Conservation (phyloP, 2,329 filamentous ascomycete species). For the Hirsutella rhossiliensis region DNA sequence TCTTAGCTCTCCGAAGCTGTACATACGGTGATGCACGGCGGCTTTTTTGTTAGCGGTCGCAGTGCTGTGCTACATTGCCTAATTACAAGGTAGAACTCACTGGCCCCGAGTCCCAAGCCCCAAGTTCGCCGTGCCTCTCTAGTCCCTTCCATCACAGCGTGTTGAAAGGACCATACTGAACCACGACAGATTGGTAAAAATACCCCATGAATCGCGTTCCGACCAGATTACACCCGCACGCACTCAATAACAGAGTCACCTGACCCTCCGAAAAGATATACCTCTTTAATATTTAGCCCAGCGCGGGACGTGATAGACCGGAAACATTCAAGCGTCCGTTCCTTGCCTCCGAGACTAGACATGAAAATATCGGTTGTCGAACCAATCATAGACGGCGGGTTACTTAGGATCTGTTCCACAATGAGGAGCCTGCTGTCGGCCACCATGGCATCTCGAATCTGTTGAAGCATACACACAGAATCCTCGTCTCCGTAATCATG, state of each 20-base stretch:
- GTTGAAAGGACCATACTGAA: too few relatives aligned
- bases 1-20: too few relatives aligned
- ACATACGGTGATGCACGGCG: too few relatives aligned
- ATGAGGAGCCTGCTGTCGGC: conserved; percentile 20
- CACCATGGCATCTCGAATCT: conserved; percentile 15
- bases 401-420: conserved; percentile 17
- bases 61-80: too few relatives aligned
- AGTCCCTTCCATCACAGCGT: too few relatives aligned
- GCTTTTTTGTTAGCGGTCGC: too few relatives aligned
- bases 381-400: conserved; percentile 12
- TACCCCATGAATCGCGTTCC: background rate
- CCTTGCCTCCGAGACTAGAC: conserved; percentile 19
- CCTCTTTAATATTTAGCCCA: conserved; percentile 14
- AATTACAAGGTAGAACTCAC: too few relatives aligned
- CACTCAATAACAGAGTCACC: conserved; percentile 11
- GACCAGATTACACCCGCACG: conserved; percentile 1
- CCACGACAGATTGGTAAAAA: too few relatives aligned
- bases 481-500: conserved; percentile 24
- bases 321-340: conserved; percentile 16
- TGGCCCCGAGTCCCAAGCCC: too few relatives aligned
- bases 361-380: conserved; percentile 18
- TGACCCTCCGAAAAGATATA: conserved; percentile 4
- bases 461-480: conserved; percentile 17
- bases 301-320: conserved; percentile 10
- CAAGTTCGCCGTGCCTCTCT: too few relatives aligned